These are phyloP conservation scores for Solanum ossicruentum DNA, from an alignment of 257 asterid species.

Conservation along the genomic window DNA sequence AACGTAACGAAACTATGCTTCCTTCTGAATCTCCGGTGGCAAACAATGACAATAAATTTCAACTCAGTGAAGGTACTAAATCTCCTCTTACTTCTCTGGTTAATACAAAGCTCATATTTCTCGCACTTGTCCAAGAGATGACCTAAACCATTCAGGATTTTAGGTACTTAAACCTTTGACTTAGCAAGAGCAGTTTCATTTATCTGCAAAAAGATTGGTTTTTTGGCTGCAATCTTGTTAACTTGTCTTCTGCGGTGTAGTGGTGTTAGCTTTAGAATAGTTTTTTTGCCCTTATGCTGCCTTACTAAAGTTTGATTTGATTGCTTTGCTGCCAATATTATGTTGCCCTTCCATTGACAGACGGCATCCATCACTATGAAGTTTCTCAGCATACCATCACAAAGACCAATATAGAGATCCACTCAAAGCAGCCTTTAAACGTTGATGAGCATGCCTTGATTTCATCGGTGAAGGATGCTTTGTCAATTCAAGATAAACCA, in stretches of 20 bases:
- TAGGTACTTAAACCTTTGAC: not conserved
- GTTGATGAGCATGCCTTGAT: slow-evolving; percentile 6
- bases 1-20: slow-evolving; percentile 13
- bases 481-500: slow-evolving; percentile 20
- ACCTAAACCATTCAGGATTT: too few species aligned
- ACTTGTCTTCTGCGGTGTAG: not conserved
- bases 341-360: slow-evolving; percentile 18
- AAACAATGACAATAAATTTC: slow-evolving; percentile 11
- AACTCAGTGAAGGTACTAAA: slow-evolving; percentile 5
- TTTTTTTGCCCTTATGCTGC: not conserved
- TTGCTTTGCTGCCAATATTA: not conserved
- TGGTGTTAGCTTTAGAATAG: not conserved
- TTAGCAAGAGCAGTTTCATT: not conserved
- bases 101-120: not conserved
- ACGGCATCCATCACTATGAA: slow-evolving; percentile 14
- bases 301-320: not conserved
- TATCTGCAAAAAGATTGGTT: not conserved
- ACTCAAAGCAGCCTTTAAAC: slow-evolving; percentile 19
- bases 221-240: not conserved
- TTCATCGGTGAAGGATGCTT: slow-evolving; percentile 9
- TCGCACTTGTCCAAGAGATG: too few species aligned
- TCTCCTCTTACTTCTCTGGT: not conserved
- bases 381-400: slow-evolving; percentile 27
- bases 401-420: slow-evolving; percentile 20
- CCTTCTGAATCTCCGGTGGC: slow-evolving; percentile 17